Percentiles rank a stretch among this genome's conserved stretches.
Conservation (phyloP, 2,329 filamentous ascomycete species). For the Drechslerella coelobrocha region DNA sequence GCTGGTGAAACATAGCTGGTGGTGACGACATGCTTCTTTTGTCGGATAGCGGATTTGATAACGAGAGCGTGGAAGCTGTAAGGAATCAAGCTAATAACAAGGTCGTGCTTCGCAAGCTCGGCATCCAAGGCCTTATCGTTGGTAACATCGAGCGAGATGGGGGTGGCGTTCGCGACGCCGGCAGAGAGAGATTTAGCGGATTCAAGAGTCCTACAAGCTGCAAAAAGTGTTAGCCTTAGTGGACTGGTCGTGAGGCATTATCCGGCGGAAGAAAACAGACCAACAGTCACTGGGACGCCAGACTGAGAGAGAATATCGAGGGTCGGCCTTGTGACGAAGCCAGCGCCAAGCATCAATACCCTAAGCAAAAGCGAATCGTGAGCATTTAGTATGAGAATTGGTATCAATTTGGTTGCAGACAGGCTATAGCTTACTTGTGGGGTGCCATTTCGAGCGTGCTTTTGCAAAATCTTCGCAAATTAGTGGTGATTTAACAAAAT, state of each 20-base stretch:
- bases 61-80: conserved; percentile 88
- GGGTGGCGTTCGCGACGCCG: conserved; percentile 73
- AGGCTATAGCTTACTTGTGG: neutral
- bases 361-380: neutral
- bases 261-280: conserved; percentile 56
- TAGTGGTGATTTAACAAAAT: neutral
- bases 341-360: conserved; percentile 62
- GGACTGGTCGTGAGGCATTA: neutral
- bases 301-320: conserved; percentile 67
- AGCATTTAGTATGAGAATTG: neutral
- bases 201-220: conserved; percentile 82
- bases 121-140: conserved; percentile 78
- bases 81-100: conserved; percentile 83
- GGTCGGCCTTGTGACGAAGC: conserved; percentile 66
- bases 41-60: conserved; percentile 89
- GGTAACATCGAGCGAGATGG: conserved; percentile 84
- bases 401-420: too few species aligned
- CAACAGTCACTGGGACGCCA: conserved; percentile 66
- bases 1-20: conserved; percentile 91
- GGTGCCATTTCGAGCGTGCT: neutral
- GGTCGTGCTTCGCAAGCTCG: conserved; percentile 77
- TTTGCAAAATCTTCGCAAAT: too few species aligned
- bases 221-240: neutral
- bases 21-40: conserved; percentile 96
- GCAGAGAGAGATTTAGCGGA: conserved; percentile 76